Percentiles rank a stretch among this genome's conserved stretches.
Conservation (phyloP, 495 filamentous ascomycete species). For the Neurospora discreta region DNA sequence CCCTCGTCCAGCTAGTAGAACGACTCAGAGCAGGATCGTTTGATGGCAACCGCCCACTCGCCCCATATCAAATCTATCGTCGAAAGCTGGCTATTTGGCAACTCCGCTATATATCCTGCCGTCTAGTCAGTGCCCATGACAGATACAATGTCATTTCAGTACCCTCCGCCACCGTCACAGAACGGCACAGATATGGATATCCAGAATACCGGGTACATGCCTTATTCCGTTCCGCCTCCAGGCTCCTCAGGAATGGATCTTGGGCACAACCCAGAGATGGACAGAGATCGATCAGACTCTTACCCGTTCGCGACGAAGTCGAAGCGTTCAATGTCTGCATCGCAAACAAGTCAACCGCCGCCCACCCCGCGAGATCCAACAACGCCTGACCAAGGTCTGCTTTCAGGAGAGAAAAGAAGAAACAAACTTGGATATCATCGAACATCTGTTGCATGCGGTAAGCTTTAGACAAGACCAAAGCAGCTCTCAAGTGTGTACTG, state of each 20-base stretch:
- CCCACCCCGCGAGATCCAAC: conserved; percentile 11
- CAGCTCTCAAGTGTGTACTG: conserved; percentile 1
- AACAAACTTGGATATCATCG: conserved; percentile 97
- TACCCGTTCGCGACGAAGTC: conserved; percentile 34
- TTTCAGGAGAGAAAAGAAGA: conserved; percentile 70
- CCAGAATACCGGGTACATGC: conserved; percentile 29
- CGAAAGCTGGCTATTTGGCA: conserved; percentile 20
- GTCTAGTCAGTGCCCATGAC: conserved; percentile 29
- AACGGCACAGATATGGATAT: conserved; percentile 35
- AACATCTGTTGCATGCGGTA: conserved; percentile 95
- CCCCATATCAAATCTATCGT: conserved; percentile 21
- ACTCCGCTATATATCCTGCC: conserved; percentile 22
- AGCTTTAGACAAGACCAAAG: conserved; percentile 29
- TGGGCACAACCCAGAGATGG: conserved; percentile 26
- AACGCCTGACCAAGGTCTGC: conserved; percentile 19
- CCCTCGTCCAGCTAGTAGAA: conserved; percentile 6
- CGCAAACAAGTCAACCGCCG: conserved; percentile 41
- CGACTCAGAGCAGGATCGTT: conserved; percentile 13
- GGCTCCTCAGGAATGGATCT: conserved; percentile 28
- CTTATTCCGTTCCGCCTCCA: conserved; percentile 28
- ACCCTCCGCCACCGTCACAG: conserved; percentile 33
- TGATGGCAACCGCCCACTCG: conserved; percentile 26
- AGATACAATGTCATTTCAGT: conserved; percentile 43
- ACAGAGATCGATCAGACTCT: conserved; percentile 25
- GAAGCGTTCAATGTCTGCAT: conserved; percentile 47